Percentiles rank a stretch among this genome's conserved stretches.
phyloP scores from a whole-genome alignment of 768 basidiomycete genomes.

The Mycena haematopus region DNA sequence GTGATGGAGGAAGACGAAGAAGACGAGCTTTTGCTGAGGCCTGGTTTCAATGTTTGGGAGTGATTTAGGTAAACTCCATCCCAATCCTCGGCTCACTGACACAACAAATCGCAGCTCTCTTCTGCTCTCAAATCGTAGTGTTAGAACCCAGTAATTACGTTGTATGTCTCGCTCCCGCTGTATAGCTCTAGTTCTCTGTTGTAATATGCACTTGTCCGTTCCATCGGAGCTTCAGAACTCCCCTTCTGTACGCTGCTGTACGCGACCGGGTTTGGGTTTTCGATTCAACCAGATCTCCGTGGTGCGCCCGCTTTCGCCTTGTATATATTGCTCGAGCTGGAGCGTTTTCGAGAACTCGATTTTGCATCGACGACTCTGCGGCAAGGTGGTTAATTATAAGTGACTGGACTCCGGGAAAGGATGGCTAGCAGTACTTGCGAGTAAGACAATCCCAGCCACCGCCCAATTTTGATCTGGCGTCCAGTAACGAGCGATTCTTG shows the following conservation, averaged over 20 bases:
- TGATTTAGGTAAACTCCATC: conserved; percentile 1
- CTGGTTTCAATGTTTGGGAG: conserved; percentile 26
- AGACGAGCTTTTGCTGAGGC: conserved; percentile 35
- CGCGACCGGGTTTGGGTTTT: neutral
- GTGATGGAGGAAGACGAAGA: conserved; percentile 30
- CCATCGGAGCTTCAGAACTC: neutral
- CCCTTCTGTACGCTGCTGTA: neutral
- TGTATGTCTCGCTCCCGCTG: conserved; percentile 7
- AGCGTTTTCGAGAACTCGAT: neutral
- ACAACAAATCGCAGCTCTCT: neutral
- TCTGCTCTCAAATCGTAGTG: conserved; percentile 1
- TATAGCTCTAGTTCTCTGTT: conserved; percentile 14
- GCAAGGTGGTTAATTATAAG: neutral
- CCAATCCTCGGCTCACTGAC: neutral
- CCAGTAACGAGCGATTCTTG: neutral
- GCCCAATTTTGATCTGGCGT: neutral
- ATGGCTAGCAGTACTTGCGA: conserved; percentile 2
- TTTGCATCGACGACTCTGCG: conserved; percentile 7
- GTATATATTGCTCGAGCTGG: neutral
- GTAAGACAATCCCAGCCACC: conserved; percentile 3
- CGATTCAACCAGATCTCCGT: neutral
- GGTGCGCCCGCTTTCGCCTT: neutral
- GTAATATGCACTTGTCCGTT: neutral
- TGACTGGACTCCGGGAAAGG: neutral
- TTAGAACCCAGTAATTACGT: neutral